Base-by-base conservation (phyloP, 2,329 filamentous ascomycete species). In the Fusarium circinatum region DNA sequence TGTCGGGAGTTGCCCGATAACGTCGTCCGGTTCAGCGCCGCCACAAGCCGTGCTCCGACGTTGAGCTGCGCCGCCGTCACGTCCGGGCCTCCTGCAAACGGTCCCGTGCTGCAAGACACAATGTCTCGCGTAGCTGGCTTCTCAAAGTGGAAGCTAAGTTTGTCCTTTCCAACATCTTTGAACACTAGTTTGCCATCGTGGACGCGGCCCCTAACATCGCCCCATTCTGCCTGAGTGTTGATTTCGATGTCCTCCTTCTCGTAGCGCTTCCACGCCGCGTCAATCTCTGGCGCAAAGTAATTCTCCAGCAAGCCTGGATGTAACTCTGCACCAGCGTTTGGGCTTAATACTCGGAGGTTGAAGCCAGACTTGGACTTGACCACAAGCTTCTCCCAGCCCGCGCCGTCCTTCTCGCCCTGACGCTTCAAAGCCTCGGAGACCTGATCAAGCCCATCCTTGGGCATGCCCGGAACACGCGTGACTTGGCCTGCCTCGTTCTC, bases 21-120 rank as follows among this genome's bases (percentile, higher is more conserved):
- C 17, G 92, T 95, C 39, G 89, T 91, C 28, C 94, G 88, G 82
- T 95, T 94, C 77, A 96, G 89, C 2, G 92, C 93, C 3, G 94
- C 93, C 1, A 92, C 89, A 20, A 96, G 83, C n/a, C 94, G 87
- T 0, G 94, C 92, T 14, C 91, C 91, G 63, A 95, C 88, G 45
- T 91, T 90, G 68, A 89, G 88, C 79, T 87, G 85, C 77, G 86
- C 82, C 56, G 83, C 83, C 6, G 81, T 78, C 62, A 85, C 84
- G 42, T 81, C 82, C 10, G 83, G 75, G 13, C 72, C 72, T 13
- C 48, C 68, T 18, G 67, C 75, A 80, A 92, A 92, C 2, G 90
- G 87, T 0, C 90, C 90, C n/a, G 82, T 83, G 79, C 82, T 85
- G 82, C 87, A 89, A 56, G 83, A 84, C 74, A 88, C 89, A 62